Percentiles rank a stretch among this genome's conserved stretches.
Conservation (phyloP, 352 stramenopile genomes). For the Globisporangium recalcitrans region DNA sequence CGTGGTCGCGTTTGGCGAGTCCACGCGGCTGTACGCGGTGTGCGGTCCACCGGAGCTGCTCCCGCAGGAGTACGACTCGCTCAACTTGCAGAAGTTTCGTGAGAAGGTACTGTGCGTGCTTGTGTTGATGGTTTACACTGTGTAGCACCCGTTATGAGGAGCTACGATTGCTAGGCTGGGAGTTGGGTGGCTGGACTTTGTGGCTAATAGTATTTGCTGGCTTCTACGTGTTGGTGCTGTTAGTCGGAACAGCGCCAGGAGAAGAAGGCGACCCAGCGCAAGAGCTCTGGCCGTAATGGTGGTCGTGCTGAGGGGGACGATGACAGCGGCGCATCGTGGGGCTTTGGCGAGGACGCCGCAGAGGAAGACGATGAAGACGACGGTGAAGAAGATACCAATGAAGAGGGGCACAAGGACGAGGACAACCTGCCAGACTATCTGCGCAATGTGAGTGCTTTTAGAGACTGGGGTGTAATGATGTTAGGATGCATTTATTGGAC, state of each 20-base stretch:
- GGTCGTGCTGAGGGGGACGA: conserved; percentile 12
- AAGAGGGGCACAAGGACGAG: conserved; percentile 21
- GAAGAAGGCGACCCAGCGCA: conserved; percentile 11
- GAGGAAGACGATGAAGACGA: conserved; percentile 52
- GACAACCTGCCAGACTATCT: conserved; percentile 68
- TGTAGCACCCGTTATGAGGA: not conserved
- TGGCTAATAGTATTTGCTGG: too few species aligned
- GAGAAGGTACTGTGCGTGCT: conserved; percentile 18
- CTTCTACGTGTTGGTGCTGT: not conserved
- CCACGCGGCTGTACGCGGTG: conserved; percentile 75
- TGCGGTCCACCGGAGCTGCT: conserved; percentile 61
- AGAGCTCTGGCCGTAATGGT: conserved; percentile 9
- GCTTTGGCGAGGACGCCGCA: conserved; percentile 77
- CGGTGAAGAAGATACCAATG: conserved; percentile 26
- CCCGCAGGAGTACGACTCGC: conserved; percentile 73
- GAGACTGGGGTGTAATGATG: not conserved
- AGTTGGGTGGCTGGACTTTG: not conserved
- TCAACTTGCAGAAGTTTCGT: conserved; percentile 33
- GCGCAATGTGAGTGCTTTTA: conserved; percentile 37
- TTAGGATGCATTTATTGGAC: too few species aligned
- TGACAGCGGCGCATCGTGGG: conserved; percentile 55
- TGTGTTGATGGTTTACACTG: not conserved
- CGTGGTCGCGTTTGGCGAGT: conserved; percentile 85
- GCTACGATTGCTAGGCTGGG: not conserved
- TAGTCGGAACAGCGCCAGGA: conserved; percentile 17